These are phyloP conservation scores for Forsythia suspensa DNA, from an alignment of 257 asterid species.

Conservation along the genomic window DNA sequence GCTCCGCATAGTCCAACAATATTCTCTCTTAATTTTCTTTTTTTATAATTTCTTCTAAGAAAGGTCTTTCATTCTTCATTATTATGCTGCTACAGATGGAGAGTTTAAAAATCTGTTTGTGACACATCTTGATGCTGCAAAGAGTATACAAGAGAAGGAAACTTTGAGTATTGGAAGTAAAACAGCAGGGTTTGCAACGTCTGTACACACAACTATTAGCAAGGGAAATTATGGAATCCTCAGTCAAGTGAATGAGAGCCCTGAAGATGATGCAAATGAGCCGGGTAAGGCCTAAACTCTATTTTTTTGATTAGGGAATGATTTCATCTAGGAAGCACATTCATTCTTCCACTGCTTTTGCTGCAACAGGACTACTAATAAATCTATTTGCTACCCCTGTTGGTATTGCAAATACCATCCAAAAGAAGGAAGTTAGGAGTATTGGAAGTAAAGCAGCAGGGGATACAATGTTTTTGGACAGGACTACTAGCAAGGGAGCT, in stretches of 20 bases:
- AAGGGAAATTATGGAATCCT: background rate
- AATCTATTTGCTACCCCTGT: background rate
- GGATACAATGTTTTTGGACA: background rate
- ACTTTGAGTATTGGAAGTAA: background rate
- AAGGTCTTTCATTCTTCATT: background rate
- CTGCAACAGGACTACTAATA: background rate
- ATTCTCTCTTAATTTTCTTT: background rate
- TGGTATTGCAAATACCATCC: background rate
- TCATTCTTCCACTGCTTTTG: background rate
- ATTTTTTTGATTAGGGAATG: background rate
- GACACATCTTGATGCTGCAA: background rate
- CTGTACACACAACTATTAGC: background rate
- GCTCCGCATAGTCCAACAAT: background rate
- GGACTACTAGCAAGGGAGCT: slow-evolving; percentile 2
- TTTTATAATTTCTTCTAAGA: background rate
- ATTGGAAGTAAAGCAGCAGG: slow-evolving; percentile 2
- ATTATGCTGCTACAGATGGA: slow-evolving; percentile 9
- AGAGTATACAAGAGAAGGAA: background rate
- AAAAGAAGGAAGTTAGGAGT: background rate
- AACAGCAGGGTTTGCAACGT: background rate
- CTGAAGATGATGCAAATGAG: background rate
- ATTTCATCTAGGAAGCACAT: background rate
- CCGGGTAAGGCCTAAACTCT: background rate
- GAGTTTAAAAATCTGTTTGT: slow-evolving; percentile 2
- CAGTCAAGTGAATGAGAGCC: background rate